Base-by-base conservation (phyloP, 805 yeast species). In the Kazachstania bromeliacearum region DNA sequence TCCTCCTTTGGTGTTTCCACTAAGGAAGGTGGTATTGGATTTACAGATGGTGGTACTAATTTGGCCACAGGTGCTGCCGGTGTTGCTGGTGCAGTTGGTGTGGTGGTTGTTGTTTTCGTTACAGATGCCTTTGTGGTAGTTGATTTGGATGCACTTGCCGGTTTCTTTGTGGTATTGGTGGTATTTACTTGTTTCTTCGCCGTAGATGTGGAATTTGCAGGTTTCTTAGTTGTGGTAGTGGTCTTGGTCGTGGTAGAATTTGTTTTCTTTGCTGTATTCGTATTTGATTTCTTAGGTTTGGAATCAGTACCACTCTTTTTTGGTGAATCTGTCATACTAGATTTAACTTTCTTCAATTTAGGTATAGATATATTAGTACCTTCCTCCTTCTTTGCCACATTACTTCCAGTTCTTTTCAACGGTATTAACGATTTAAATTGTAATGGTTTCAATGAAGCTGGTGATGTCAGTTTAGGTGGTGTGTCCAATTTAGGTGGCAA, bases 251-350 rank as follows among this genome's bases (percentile, higher is more conserved):
- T 12, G 25, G 25, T 8, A 22, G 25, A 22, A 12, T 12, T 22
- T 12, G 8, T 28, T 18, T 13, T 19, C 12, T 33, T 29, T 33
- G 34, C 25, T 13, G 23, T 24, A 3, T 26, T 32, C 4, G 43
- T 21, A 20, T 19, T 28, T 2, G 36, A 19, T 14, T 31, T 24
- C 23, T 28, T 37, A 16, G 35, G 35, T 21, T 30, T 31, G 4
- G 35, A 21, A 18, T 18, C 5, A 14, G 34, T 3, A 18, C 13
- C 20, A 7, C 6, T 22, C 15, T 18, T 29, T 18, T 16, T 31
- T 2, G 34, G 6, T 10, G 26, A 9, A 5, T 24, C n/a, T 10
- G 26, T 24, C 7, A 12, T 24, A 7, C 5, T 24, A 7, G 6
- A 5, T 25, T 25, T n/a, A 9, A n/a, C 15, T 4, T n/a, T 12